These are phyloP conservation scores for Scheffersomyces lignosus DNA, from an alignment of 805 yeast species.

Conservation along the genomic window DNA sequence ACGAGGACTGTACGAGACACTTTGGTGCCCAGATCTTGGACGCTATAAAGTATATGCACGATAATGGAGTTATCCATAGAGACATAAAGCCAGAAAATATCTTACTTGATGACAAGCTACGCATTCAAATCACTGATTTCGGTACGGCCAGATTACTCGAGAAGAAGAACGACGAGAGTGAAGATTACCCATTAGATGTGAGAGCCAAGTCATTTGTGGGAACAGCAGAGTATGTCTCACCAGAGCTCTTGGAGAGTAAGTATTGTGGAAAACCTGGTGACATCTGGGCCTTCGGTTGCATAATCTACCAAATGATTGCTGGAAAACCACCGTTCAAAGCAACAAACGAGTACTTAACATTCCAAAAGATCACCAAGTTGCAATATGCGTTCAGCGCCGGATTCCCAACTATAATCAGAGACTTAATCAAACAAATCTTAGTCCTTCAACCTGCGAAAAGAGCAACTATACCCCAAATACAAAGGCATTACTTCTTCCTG, in stretches of 20 bases:
- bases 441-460: conserved; percentile 72
- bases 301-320: conserved; percentile 61
- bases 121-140: conserved; percentile 75
- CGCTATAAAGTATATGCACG: conserved; percentile 71
- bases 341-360: conserved; percentile 75
- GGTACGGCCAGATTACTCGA: conserved; percentile 80
- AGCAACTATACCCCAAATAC: conserved; percentile 54
- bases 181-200: conserved; percentile 61
- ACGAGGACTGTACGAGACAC: conserved; percentile 66
- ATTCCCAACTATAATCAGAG: conserved; percentile 60
- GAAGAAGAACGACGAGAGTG: conserved; percentile 43
- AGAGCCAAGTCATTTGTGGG: conserved; percentile 83
- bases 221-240: conserved; percentile 82
- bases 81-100: conserved; percentile 86
- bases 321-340: conserved; percentile 82
- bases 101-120: conserved; percentile 57
- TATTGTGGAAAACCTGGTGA: conserved; percentile 63
- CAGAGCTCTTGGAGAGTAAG: conserved; percentile 73
- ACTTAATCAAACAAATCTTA: conserved; percentile 64
- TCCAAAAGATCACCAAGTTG: conserved; percentile 76
- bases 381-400: conserved; percentile 75
- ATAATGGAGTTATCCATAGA: conserved; percentile 74
- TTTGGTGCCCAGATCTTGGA: conserved; percentile 75
- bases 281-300: conserved; percentile 64
- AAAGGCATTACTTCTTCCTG: conserved; percentile 70